Conservation (phyloP, 805 yeast genomes). For the Yarrowia deformans region DNA sequence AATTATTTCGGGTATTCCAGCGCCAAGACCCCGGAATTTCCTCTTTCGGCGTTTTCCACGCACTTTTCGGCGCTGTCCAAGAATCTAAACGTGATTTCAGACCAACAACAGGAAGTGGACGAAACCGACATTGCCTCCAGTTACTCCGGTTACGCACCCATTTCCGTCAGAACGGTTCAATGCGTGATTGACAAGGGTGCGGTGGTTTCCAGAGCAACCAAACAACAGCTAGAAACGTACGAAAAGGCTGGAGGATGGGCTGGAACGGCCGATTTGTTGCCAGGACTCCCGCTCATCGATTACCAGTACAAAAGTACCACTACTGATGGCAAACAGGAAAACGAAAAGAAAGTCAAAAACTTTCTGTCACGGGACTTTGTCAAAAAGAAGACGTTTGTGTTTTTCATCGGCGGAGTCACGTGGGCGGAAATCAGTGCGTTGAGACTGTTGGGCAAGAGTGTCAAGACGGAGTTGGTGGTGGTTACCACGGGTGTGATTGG, state of each 20-base stretch:
- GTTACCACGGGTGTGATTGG: slow-evolving; percentile 59
- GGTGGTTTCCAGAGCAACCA: slow-evolving; percentile 28
- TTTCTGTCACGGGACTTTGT: slow-evolving; percentile 39
- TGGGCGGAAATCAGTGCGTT: slow-evolving; percentile 82
- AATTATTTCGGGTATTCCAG: slow-evolving; percentile 44
- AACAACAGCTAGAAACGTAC: background rate
- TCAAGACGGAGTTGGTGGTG: slow-evolving; percentile 54
- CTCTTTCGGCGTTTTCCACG: slow-evolving; percentile 32
- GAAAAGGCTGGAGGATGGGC: slow-evolving; percentile 50
- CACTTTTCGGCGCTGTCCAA: slow-evolving; percentile 59
- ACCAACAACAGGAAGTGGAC: slow-evolving; percentile 49
- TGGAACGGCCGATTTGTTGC: slow-evolving; percentile 53
- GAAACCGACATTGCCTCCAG: slow-evolving; percentile 63
- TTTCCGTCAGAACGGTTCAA: slow-evolving; percentile 73
- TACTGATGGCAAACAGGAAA: slow-evolving; percentile 46
- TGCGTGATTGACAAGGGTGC: slow-evolving; percentile 62
- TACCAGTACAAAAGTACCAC: background rate
- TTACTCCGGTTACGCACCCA: slow-evolving; percentile 83
- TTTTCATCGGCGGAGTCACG: slow-evolving; percentile 85
- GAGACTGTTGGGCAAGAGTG: slow-evolving; percentile 61
- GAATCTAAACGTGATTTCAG: slow-evolving; percentile 46
- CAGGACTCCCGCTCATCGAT: slow-evolving; percentile 40
- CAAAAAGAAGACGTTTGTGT: slow-evolving; percentile 54
- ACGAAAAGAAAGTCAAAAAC: slow-evolving; percentile 21
- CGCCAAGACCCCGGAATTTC: background rate